Base-by-base conservation (phyloP, 2,329 filamentous ascomycete species). In the Escovopsis weberi region DNA sequence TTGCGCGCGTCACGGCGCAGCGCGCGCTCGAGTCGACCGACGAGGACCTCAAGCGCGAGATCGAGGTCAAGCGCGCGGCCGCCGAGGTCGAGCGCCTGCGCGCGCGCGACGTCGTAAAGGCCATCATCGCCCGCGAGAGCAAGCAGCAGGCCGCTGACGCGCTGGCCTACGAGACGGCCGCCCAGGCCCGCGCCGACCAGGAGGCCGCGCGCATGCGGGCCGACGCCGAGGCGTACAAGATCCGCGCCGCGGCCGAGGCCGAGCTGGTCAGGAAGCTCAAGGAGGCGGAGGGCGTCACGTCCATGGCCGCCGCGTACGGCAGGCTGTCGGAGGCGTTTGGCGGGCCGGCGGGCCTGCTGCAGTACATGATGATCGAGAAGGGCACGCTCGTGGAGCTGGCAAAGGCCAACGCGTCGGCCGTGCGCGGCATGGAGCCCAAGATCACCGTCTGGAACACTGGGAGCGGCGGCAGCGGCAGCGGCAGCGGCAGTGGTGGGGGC, bases 371-470 rank as follows among this genome's bases (percentile, higher is more conserved):
- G 86, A 78, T 94, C 56, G 80, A 88, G 65, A 81, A 81, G 60
- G 80, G 80, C 51, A 84, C 81, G 0, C 89, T 85, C 59, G 74
- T 84, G 56, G 73, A 80, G 52, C 73, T 93, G 40, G 85, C 85
- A 45, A 71, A 81, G 52, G 84, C 83, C 40, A 93, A 93, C 53
- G 85, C 82, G 38, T 59, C 70, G 30, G 85, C 84, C 30, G 75
- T 93, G 56, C 70, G 75, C 41, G 85, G 85, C 26, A 64, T 93
- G 50, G 75, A 87, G 59, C 86, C 86, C 50, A 93, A 93, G 79
- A 91, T 93, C 65, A 87, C 80, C 48, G 78, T 89, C 26, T 94
- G 85, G 86, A 91, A 85, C 58, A 93, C 85, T 8, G 83, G 83
- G 37, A 59, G 63, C 39, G 68, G 59, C 3, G 64, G 62, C 3